phyloP scores from a whole-genome alignment of 345 rosid species.

The Eucalyptus regnans region DNA sequence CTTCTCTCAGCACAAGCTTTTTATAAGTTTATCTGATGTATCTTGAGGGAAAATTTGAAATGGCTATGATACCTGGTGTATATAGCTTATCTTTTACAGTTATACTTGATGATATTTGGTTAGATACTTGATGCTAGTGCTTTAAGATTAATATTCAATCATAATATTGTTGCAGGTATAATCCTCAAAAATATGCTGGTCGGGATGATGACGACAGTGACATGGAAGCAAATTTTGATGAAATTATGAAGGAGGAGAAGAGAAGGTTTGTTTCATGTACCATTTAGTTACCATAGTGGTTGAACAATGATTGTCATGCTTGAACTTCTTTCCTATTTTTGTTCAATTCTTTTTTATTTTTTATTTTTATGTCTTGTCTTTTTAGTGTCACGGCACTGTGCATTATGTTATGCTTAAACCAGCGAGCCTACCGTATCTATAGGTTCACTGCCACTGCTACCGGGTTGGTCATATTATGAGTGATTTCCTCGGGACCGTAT shows the following conservation, averaged over 20 bases:
- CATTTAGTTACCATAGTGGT: neutral
- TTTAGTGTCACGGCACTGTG: neutral
- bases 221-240: conserved; percentile 88
- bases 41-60: neutral
- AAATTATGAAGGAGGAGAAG: conserved; percentile 63
- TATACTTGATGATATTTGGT: neutral
- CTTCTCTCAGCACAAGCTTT: neutral
- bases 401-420: neutral
- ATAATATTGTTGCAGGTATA: neutral
- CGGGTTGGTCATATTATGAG: neutral
- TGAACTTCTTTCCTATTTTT: neutral
- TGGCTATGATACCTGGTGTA: neutral
- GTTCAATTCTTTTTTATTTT: no score
- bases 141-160: neutral
- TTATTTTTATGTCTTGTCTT: neutral
- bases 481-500: neutral
- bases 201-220: conserved; percentile 39
- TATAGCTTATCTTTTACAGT: neutral
- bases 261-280: conserved; percentile 39
- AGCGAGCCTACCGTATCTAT: neutral
- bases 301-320: neutral
- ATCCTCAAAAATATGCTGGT: conserved; percentile 13
- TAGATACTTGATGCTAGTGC: neutral
- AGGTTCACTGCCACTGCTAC: neutral
- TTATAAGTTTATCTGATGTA: neutral